Evolutionary conservation across 768 basidiomycete species (phyloP), one percentile per base, ranked within the genome.

Genomic region (Mycena olivaceomarginata): DNA sequence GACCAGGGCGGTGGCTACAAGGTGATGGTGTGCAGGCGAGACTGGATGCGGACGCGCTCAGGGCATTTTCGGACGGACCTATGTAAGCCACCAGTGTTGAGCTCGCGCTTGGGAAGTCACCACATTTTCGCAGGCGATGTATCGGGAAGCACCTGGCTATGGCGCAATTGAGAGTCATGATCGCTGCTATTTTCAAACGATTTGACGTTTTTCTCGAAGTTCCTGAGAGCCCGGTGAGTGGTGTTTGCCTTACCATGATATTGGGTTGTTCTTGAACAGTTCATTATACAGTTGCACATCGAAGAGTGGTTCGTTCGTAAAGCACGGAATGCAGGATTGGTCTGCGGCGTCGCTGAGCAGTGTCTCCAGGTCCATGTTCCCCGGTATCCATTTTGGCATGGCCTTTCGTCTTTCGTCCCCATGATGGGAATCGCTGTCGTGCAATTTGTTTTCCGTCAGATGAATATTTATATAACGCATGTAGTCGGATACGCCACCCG

Each of bases 1-100:
- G 91, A 53, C 93, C 92, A 0, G 92, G 92, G 79, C 86, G 93
- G 40, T 94, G 91, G 92, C 89, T 93, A 70, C 90, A 92, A 79
- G 83, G 85, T 64, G 89, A 92, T 79, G 82, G 86, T 77, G 84
- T 84, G 20, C 77, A 81, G 37, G 85, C 90, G 18, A 88, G 91
- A 25, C 15, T 40, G 65, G 18, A 63, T 60, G 20, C 48, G 77
- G 89, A 86, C 82, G 85, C 89, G 9, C 92, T 93, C 83, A 93
- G 93, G 75, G 89, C 92, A 0, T 93, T 93, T n/a, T 92, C 91
- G 11, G 90, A 87, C 70, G 93, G 93, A 7, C 92, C 93, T 15
- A 85, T 90, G 89, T 89, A 76, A 62, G 86, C 45, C 87, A 86
- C 22, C 10, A n/a, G 6, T 56, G 53, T 57, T 57, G 10, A 57